Base-by-base conservation (phyloP, 495 filamentous ascomycete species). In the Daldinia caldariorum region DNA sequence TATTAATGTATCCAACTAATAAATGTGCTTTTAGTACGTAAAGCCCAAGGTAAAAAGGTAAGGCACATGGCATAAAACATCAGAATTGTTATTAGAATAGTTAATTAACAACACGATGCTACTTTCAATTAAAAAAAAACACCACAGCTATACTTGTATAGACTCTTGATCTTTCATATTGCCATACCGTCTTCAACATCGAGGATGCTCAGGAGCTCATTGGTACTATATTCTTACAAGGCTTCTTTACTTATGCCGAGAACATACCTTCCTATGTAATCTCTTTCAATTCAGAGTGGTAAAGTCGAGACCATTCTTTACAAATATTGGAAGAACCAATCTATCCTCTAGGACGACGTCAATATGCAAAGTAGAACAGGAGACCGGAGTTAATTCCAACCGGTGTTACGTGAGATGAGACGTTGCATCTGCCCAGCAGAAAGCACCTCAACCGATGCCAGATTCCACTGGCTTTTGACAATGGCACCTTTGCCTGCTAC, bases 391-490 rank as follows among this genome's bases (percentile, higher is more conserved):
- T 26, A 16, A 18, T 57, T 41, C 12, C 6, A 39, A 18, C 20
- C 20, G 32, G 31, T 43, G 37, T 60, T 60, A 60, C 45, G 56
- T 67, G 22, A 55, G 31, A 61, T 68, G 66, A 62, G 66, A 68
- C 66, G 66, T 68, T 68, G 43, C 66, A 62, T 68, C 58, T 57
- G 18, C 4, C 16, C 8, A 31, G 32, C 14, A 55, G 26, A 18
- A 55, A 12, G 31, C 47, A 35, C 35, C 18, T 26, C 13, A 29
- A 12, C 34, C 12, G 18, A 54, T 51, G 56, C 20, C 43, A 43
- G 12, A 49, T 39, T 60, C 16, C 49, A 50, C n/a, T 10, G 29
- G 55, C 45, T 55, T 50, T 34, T 39, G 38, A 43, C 39, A n/a
- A 39, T 63, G 22, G 31, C 22, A 35, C 35, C 55, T n/a, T 56